These are phyloP conservation scores for Fomitopsis serialis DNA, from an alignment of 768 basidiomycete genomes.

Conservation along the genomic window DNA sequence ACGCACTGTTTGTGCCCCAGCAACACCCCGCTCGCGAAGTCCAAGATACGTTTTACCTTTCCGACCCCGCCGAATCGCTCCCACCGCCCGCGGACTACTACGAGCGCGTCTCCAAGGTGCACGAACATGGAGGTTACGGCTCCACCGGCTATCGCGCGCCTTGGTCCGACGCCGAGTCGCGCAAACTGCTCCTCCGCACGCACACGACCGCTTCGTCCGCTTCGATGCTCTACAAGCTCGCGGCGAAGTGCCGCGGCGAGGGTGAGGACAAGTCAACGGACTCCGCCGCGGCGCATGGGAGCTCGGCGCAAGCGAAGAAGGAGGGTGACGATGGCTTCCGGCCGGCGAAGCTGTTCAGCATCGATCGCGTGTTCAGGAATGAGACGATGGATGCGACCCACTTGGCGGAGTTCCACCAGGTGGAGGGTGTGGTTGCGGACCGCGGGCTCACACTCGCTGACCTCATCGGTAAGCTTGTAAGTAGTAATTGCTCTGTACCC, in stretches of 20 bases:
- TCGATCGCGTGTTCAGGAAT: conserved; percentile 97
- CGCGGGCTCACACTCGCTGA: conserved; percentile 88
- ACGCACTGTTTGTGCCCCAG: conserved; percentile 96
- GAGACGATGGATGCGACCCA: conserved; percentile 99
- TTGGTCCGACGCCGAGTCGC: conserved; percentile 89
- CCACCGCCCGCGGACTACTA: conserved; percentile 81
- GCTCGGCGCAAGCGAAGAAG: conserved; percentile 10
- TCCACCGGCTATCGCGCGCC: conserved; percentile 97
- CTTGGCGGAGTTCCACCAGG: conserved; percentile 98
- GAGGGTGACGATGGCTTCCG: conserved; percentile 67
- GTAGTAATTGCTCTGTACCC: not conserved
- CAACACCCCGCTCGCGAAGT: conserved; percentile 97
- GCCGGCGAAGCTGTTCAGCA: conserved; percentile 92
- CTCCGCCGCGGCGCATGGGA: conserved; percentile 27
- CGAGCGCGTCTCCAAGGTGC: conserved; percentile 74
- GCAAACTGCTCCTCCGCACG: conserved; percentile 88
- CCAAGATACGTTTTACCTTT: conserved; percentile 98
- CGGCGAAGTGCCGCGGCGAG: conserved; percentile 74
- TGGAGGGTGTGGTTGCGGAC: conserved; percentile 99
- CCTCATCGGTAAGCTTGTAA: conserved; percentile 67
- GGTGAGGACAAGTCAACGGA: conserved; percentile 27
- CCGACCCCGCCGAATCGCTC: conserved; percentile 78
- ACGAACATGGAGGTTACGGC: conserved; percentile 84
- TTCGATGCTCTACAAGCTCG: conserved; percentile 90
- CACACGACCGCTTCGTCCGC: conserved; percentile 96